Evolutionary conservation across 768 basidiomycete species (phyloP), one percentile per base, ranked within the genome.

Genomic region (Tulasnella sp.): DNA sequence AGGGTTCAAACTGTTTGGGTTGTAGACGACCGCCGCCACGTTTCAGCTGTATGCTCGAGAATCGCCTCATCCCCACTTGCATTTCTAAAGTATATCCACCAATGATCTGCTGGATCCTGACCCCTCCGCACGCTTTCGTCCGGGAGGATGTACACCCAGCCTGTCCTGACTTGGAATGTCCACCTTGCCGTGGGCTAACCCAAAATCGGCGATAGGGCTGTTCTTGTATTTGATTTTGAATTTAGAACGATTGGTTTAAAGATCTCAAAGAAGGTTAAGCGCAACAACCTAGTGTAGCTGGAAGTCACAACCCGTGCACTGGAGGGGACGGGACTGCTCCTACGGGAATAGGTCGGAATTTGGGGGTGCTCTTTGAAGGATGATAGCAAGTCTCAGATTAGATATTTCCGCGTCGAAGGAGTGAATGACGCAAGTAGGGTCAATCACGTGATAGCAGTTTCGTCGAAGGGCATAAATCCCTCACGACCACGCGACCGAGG

Each of bases 71-170:
- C 78, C 7, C 73, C 73, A 56, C 42, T 71, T 9, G 71, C 56
- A 14, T 68, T 79, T 27, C 31, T 79, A n/a, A 79, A 39, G 40
- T 79, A 79, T 18, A 79, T 48, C 78, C 78, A 72, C 31, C 52
- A 79, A 46, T 79, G 78, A 46, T 73, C 52, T 24, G 42, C 40
- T 24, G 68, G 71, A 79, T 79, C 78, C 36, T 79, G 71, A 14
- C 78, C 78, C 48, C 34, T 27, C 21, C 7, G 42, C 12, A 58
- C 73, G 31, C 34, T 79, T 10, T 40, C 78, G 21, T 79, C 78
- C 0, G 71, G 38, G 18, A 79, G 42, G 34, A 72, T 44, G 38
- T 79, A 73, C 8, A 71, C 78, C 42, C 62, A 79, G 46, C 42
- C 52, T 24, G 48, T 79, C 68, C 27, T 79, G 27, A 16, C 36